phyloP scores from a whole-genome alignment of 2,329 filamentous ascomycete genomes.

The Cladophialophora yegresii region DNA sequence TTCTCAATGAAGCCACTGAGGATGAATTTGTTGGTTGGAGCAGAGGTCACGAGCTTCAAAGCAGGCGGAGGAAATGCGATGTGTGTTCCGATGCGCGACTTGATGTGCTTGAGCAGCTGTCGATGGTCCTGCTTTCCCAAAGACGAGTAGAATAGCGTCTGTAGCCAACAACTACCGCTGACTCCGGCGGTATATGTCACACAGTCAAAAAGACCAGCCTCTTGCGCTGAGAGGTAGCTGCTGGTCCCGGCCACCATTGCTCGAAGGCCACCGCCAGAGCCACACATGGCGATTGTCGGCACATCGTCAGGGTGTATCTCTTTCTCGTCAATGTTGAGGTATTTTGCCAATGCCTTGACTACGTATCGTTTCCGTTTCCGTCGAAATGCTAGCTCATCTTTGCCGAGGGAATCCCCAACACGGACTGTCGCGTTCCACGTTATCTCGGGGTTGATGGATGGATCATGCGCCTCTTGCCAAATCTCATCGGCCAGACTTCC shows the following conservation, averaged over 20 bases:
- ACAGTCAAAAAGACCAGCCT: slow-evolving; percentile 90
- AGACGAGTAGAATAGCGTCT: slow-evolving; percentile 81
- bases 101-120: slow-evolving; percentile 78
- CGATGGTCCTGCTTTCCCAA: slow-evolving; percentile 68
- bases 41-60: slow-evolving; percentile 75
- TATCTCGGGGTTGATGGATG: slow-evolving; percentile 83
- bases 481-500: slow-evolving; percentile 90
- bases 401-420: slow-evolving; percentile 76
- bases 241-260: slow-evolving; percentile 89
- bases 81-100: slow-evolving; percentile 79
- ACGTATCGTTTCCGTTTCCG: slow-evolving; percentile 68
- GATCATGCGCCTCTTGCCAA: slow-evolving; percentile 86
- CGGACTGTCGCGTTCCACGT: slow-evolving; percentile 77
- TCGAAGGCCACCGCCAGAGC: slow-evolving; percentile 85
- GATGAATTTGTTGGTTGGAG: slow-evolving; percentile 90
- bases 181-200: slow-evolving; percentile 94
- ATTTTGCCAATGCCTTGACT: slow-evolving; percentile 73
- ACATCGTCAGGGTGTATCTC: slow-evolving; percentile 93
- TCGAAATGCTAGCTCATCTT: slow-evolving; percentile 77
- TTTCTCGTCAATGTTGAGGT: slow-evolving; percentile 73
- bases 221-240: slow-evolving; percentile 78
- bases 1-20: slow-evolving; percentile 89
- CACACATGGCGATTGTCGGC: slow-evolving; percentile 89
- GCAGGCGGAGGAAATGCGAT: slow-evolving; percentile 90
- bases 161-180: slow-evolving; percentile 94